Base-by-base conservation (phyloP, 352 stramenopile genomes). In the Thalassiosira sp. region DNA sequence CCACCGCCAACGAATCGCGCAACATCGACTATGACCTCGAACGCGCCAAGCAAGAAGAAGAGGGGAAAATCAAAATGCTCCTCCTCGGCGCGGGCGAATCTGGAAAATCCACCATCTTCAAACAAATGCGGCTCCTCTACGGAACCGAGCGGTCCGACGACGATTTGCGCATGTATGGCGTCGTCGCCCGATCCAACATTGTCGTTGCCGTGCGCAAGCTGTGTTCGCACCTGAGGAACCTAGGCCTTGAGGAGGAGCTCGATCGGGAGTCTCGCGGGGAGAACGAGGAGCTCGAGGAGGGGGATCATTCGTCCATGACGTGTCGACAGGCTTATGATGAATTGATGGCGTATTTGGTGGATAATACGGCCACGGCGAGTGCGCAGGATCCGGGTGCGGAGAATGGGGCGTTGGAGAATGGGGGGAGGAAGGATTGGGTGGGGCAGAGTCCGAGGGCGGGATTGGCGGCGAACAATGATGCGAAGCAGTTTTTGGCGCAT, bases 61-160 rank as follows among this genome's bases (percentile, higher is more conserved):
- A 87, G 49, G 61, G 89, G 63, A 98, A 98, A 75, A 95, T 98
- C 60, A 98, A 98, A 89, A 87, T 98, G 51, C 82, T 98, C 22
- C 84, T 98, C 28, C 86, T 98, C 2, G 95, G 95, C 5, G 94
- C 95, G 5, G 95, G 95, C 54, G 95, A 98, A 85, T 97, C 94
- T 61, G 95, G 95, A 45, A 98, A 98, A 81, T 97, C 93, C 40
- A 98, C 95, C 13, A 96, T 93, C 62, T 93, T 93, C 63, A 94
- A 93, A 70, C 89, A 94, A 64, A 94, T 93, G 89, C 79, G 89
- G 52, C 84, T 94, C 40, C 64, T 94, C 1, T 86, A 94, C 67
- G 88, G 88, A 10, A 65, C 66, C 3, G 72, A 81, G 0, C 70
- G 78, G 24, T 64, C 62, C 22, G 88, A 92, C 31, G 88, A 91